These are phyloP conservation scores for Dryas alaskensis DNA, from an alignment of 306 rosid genomes.

Conservation along the genomic window DNA sequence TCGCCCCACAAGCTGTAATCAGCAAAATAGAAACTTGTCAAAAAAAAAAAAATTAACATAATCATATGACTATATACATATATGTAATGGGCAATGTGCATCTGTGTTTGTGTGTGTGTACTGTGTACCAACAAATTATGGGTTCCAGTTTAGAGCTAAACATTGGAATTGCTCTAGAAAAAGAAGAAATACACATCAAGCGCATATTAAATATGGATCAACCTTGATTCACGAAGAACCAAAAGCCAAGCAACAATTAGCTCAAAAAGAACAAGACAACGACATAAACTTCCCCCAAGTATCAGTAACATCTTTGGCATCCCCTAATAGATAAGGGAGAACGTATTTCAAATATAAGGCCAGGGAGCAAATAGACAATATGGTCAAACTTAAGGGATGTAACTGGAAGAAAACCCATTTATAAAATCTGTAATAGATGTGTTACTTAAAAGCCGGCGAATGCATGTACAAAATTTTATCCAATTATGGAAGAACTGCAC, in stretches of 20 bases:
- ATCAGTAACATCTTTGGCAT: background rate
- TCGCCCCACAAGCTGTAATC: conserved; percentile 73
- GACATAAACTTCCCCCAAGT: background rate
- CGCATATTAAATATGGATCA: background rate
- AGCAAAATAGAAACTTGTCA: conserved; percentile 15
- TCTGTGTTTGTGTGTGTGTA: background rate
- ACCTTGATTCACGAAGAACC: background rate
- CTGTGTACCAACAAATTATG: background rate
- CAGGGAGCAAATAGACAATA: too few species aligned
- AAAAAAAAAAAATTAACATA: too few species aligned
- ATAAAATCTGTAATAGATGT: background rate
- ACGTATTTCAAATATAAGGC: background rate
- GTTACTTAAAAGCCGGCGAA: background rate
- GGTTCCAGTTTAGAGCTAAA: background rate
- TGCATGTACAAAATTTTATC: too few species aligned
- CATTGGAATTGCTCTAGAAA: background rate
- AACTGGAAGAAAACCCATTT: background rate
- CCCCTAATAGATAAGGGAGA: background rate
- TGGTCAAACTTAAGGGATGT: background rate
- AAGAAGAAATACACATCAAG: background rate
- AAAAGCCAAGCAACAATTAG: background rate
- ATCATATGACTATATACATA: background rate
- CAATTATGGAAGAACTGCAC: background rate
- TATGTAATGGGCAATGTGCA: background rate
- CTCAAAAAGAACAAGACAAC: background rate